A percentile compares a stretch with the other conserved stretches of the same genome.
Conservation (phyloP, 73 alveolate species). For the Uronychia setigera region DNA sequence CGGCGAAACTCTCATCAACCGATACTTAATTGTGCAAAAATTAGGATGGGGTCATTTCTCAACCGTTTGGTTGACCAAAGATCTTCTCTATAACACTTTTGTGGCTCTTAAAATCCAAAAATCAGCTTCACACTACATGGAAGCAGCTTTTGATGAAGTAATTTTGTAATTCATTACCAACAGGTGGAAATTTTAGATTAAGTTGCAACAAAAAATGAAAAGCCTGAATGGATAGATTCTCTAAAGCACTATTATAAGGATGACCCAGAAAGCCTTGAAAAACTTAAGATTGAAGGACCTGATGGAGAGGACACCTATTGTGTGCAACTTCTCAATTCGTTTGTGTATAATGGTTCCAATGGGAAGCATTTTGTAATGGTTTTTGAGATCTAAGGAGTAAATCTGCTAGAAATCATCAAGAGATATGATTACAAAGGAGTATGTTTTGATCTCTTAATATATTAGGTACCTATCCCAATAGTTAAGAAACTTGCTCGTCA, state of each 20-base stretch:
- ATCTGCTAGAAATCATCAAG: conserved; percentile 91
- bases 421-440: conserved; percentile 69
- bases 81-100: conserved; percentile 79
- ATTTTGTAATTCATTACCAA: neutral
- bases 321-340: conserved; percentile 89
- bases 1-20: conserved; percentile 91
- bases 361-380: conserved; percentile 92
- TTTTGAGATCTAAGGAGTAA: conserved; percentile 97
- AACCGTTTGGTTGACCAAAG: conserved; percentile 98
- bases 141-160: conserved; percentile 97
- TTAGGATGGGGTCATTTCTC: conserved; percentile 99
- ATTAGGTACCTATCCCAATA: conserved; percentile 67
- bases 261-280: conserved; percentile 57
- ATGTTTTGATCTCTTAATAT: neutral
- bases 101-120: conserved; percentile 94
- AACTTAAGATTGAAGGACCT: conserved; percentile 14
- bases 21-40: conserved; percentile 92
- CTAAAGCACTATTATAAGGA: conserved; percentile 73
- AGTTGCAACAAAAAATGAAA: conserved; percentile 72
- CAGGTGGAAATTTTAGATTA: conserved; percentile 91
- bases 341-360: conserved; percentile 88
- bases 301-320: conserved; percentile 63
- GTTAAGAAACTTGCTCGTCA: conserved; percentile 87
- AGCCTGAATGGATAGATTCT: conserved; percentile 75
- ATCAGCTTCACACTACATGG: conserved; percentile 94